Percentiles rank a stretch among this genome's conserved stretches.
Conservation (phyloP, 805 yeast genomes). For the Sugiyamaella mastotermitis region DNA sequence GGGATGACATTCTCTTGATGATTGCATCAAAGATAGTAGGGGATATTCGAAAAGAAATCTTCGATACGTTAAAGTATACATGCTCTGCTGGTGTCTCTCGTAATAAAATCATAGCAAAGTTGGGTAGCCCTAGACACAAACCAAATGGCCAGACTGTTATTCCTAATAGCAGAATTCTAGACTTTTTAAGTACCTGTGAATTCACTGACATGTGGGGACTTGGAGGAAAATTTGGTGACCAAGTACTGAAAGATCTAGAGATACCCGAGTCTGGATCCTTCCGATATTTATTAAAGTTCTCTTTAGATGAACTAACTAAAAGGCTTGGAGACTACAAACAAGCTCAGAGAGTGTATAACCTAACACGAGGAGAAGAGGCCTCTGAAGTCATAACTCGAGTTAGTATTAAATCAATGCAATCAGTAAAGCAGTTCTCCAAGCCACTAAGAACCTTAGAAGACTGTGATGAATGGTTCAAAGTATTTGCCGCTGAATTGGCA, state of each 20-base stretch:
- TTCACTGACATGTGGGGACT: slow-evolving; percentile 78
- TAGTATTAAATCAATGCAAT: slow-evolving; percentile 78
- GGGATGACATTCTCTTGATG: slow-evolving; percentile 75
- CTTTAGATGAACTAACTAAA: slow-evolving; percentile 33
- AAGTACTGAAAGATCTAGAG: slow-evolving; percentile 43
- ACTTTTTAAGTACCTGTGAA: slow-evolving; percentile 56
- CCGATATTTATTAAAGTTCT: slow-evolving; percentile 44
- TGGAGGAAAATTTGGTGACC: slow-evolving; percentile 84
- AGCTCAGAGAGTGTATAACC: slow-evolving; percentile 48
- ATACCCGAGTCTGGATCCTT: slow-evolving; percentile 46
- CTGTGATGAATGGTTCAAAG: slow-evolving; percentile 70
- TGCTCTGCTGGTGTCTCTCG: slow-evolving; percentile 86
- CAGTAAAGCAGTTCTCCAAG: slow-evolving; percentile 70
- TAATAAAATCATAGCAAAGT: slow-evolving; percentile 72
- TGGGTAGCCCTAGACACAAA: slow-evolving; percentile 79
- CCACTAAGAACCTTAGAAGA: slow-evolving; percentile 50
- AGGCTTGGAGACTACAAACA: slow-evolving; percentile 19
- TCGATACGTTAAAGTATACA: slow-evolving; percentile 60
- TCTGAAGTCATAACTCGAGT: slow-evolving; percentile 53
- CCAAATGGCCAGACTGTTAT: slow-evolving; percentile 85
- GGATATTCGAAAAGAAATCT: slow-evolving; percentile 49
- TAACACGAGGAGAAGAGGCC: slow-evolving; percentile 58
- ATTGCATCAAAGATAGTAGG: slow-evolving; percentile 59
- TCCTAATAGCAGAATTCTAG: slow-evolving; percentile 39
- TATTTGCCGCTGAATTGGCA: slow-evolving; percentile 72